phyloP scores from a whole-genome alignment of 192 early-diverging fungal species.

The Umbelopsis isabellina region DNA sequence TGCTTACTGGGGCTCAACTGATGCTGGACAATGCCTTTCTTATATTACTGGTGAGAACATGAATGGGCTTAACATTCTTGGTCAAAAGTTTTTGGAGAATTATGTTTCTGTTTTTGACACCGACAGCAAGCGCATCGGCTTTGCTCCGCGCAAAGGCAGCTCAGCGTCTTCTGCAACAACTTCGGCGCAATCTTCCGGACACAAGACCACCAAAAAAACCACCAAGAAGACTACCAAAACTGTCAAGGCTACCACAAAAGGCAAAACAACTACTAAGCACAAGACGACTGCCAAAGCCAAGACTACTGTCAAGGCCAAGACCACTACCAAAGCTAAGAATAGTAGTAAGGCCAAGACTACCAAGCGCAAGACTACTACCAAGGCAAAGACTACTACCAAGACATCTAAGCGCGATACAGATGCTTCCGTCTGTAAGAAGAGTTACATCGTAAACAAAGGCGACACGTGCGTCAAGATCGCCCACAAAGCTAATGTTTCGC shows the following conservation, averaged over 20 bases:
- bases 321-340: neutral
- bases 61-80: conserved; percentile 36
- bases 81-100: conserved; percentile 57
- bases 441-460: conserved; percentile 9
- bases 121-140: conserved; percentile 20
- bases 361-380: conserved; percentile 1
- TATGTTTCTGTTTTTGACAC: conserved; percentile 50
- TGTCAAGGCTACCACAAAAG: no score
- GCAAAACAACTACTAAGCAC: neutral
- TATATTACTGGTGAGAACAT: conserved; percentile 1
- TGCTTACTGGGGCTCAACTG: neutral
- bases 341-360: neutral
- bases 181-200: neutral
- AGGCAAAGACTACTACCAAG: neutral
- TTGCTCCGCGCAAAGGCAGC: conserved; percentile 3
- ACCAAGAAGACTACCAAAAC: neutral
- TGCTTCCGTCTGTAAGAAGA: neutral
- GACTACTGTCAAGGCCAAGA: neutral
- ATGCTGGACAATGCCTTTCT: conserved; percentile 8
- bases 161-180: neutral
- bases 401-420: neutral
- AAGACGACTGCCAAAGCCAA: neutral
- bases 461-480: conserved; percentile 11
- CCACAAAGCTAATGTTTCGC: neutral
- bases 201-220: neutral